A percentile compares a stretch with the other conserved stretches of the same genome.
Evolutionary conservation across 192 early-diverging fungal genomes (phyloP).

Genomic region (Dissophora globulifera): DNA sequence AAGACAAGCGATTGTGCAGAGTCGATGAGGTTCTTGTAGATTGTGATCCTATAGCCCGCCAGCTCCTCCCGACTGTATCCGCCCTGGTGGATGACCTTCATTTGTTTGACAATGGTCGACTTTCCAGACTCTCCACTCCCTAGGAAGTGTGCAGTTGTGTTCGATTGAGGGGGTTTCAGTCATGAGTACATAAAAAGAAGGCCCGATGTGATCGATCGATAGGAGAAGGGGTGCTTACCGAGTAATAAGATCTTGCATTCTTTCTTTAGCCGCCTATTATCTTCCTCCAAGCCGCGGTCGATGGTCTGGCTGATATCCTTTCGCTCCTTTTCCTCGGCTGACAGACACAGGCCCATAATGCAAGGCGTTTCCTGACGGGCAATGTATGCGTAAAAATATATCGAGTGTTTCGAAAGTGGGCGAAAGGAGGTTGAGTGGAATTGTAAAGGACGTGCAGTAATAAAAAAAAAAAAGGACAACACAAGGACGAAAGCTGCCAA

Average conservation of each 20-base stretch:
- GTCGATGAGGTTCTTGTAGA: conserved; percentile 90
- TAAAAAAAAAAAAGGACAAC: no score
- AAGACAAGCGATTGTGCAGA: conserved; percentile 80
- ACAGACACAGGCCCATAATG: conserved; percentile 75
- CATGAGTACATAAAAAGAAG: no score
- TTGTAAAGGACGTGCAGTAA: not conserved
- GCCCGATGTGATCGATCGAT: no score
- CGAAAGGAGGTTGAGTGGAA: not conserved
- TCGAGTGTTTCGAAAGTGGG: conserved; percentile 51
- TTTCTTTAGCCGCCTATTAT: conserved; percentile 66
- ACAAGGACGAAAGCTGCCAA: no score
- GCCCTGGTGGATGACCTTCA: conserved; percentile 97
- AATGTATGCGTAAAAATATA: conserved; percentile 54
- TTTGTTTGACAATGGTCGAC: conserved; percentile 96
- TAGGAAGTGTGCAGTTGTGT: conserved; percentile 35
- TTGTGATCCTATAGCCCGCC: conserved; percentile 75
- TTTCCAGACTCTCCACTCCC: conserved; percentile 95
- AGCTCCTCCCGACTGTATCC: conserved; percentile 88
- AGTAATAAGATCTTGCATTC: conserved; percentile 80
- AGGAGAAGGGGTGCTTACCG: no score
- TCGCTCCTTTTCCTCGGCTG: conserved; percentile 68
- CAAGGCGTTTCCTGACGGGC: conserved; percentile 61
- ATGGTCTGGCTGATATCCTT: conserved; percentile 64
- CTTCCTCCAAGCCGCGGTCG: conserved; percentile 71
- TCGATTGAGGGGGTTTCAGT: no score